phyloP scores from a whole-genome alignment of 2,329 filamentous ascomycete genomes.

The Bisporella sp. region DNA sequence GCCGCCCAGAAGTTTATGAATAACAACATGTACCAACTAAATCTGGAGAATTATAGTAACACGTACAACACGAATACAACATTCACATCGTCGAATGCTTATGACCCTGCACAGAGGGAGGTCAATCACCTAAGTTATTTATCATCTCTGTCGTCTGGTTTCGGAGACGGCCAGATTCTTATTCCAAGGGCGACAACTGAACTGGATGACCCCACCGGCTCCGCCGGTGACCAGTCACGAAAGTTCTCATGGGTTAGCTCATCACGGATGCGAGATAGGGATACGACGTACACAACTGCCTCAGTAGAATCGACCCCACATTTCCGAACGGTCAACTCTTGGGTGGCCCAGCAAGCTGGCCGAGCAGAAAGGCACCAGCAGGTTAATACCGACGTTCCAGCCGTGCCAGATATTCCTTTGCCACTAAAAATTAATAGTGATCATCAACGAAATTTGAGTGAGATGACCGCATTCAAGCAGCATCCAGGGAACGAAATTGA shows the following conservation, averaged over 20 bases:
- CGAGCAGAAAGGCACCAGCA: constrained; percentile 42
- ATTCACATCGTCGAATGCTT: constrained; percentile 9
- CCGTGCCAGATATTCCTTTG: constrained; percentile 20
- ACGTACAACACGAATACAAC: constrained; percentile 13
- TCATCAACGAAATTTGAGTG: constrained; percentile 22
- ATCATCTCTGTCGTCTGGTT: constrained; percentile 57
- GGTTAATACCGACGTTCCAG: constrained; percentile 22
- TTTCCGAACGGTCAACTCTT: constrained; percentile 53
- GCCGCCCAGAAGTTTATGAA: no score
- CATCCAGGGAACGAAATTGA: constrained; percentile 27
- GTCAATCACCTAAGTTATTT: constrained; percentile 32
- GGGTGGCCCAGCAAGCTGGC: constrained; percentile 58
- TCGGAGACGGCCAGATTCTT: constrained; percentile 53
- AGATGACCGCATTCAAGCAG: constrained; percentile 22
- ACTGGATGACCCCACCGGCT: constrained; percentile 26
- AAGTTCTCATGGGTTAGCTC: constrained; percentile 25
- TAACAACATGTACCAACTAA: no score
- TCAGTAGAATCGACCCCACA: constrained; percentile 35
- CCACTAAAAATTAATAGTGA: constrained; percentile 8
- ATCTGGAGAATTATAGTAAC: constrained; percentile 3
- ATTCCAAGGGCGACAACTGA: constrained; percentile 10
- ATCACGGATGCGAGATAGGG: constrained; percentile 16
- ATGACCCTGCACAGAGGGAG: constrained; percentile 17
- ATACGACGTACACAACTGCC: constrained; percentile 25
- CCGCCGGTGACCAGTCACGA: constrained; percentile 14